phyloP scores from a whole-genome alignment of 2,329 filamentous ascomycete genomes.

The Chrysoporthe deuterocubensis region DNA sequence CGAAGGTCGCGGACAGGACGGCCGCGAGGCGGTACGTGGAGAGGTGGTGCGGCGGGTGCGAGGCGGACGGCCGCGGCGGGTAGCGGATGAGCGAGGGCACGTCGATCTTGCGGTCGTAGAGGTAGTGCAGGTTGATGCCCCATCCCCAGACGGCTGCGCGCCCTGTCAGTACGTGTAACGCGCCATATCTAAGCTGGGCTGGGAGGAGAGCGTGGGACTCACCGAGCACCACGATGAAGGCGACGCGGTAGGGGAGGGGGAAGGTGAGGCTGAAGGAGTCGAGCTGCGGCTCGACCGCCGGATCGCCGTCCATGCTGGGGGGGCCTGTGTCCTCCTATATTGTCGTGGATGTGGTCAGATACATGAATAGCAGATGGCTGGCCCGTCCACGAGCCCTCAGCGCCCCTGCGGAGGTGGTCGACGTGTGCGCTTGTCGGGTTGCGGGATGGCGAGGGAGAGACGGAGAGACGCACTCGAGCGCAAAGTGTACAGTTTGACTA shows the following conservation, averaged over 20 bases:
- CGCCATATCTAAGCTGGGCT: neutral
- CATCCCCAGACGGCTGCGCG: constrained; percentile 86
- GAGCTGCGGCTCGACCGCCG: constrained; percentile 70
- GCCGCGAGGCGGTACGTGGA: constrained; percentile 87
- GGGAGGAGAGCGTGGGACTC: constrained; percentile 29
- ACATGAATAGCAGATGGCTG: constrained; percentile 20
- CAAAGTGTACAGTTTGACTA: neutral
- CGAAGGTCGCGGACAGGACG: constrained; percentile 73
- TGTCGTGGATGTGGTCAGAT: constrained; percentile 12
- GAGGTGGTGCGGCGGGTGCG: constrained; percentile 74
- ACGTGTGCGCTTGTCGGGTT: neutral
- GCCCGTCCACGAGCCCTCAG: neutral
- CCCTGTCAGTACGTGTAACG: constrained; percentile 9
- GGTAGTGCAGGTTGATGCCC: constrained; percentile 88
- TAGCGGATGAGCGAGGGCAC: constrained; percentile 87
- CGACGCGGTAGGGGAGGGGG: constrained; percentile 87
- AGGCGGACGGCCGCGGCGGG: constrained; percentile 70
- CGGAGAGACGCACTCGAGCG: neutral
- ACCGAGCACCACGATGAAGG: constrained; percentile 85
- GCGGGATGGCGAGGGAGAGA: neutral
- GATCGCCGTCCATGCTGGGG: constrained; percentile 71
- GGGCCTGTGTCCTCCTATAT: constrained; percentile 27
- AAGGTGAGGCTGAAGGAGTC: constrained; percentile 87
- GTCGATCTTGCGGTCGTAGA: constrained; percentile 80
- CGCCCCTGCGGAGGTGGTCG: neutral